Evolutionary conservation across 345 rosid species (phyloP).

Genomic region (Citrus maxima): DNA sequence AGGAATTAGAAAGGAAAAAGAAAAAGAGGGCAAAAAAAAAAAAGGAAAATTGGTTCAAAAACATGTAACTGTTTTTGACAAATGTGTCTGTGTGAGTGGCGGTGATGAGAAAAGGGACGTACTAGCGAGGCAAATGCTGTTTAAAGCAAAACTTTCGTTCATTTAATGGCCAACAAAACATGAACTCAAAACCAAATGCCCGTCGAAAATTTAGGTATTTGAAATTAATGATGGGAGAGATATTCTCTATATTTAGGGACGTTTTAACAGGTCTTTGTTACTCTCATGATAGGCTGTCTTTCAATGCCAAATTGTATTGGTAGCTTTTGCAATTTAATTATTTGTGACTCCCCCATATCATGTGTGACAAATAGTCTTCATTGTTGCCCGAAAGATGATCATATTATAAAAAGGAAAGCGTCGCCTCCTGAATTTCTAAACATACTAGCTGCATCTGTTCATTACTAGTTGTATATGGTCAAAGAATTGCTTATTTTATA

Average conservation of each 20-base stretch:
- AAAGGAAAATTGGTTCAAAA: slow-evolving; percentile 20
- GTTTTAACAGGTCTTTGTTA: slow-evolving; percentile 18
- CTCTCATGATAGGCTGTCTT: not conserved
- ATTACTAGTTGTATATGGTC: too few species aligned
- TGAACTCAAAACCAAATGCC: slow-evolving; percentile 23
- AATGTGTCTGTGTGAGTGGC: slow-evolving; percentile 19
- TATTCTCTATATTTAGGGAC: slow-evolving; percentile 17
- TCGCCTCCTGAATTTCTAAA: too few species aligned
- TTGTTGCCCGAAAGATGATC: too few species aligned
- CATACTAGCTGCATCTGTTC: too few species aligned
- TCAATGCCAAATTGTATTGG: not conserved
- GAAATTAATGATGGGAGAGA: not conserved
- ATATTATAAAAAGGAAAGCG: too few species aligned
- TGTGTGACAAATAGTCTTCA: too few species aligned
- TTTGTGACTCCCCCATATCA: too few species aligned
- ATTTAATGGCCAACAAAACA: slow-evolving; percentile 28
- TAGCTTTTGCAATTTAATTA: not conserved
- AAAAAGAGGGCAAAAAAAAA: not conserved
- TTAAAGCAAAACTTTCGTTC: slow-evolving; percentile 34
- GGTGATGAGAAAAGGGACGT: slow-evolving; percentile 25
- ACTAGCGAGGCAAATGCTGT: slow-evolving; percentile 15
- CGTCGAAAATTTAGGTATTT: slow-evolving; percentile 31
- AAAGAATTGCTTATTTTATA: too few species aligned
- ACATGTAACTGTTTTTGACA: slow-evolving; percentile 31
- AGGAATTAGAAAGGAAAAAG: slow-evolving; percentile 11